Percentiles rank a stretch among this genome's conserved stretches.
These are phyloP conservation scores for Salisapilia sapeloensis DNA, from an alignment of 352 stramenopile species.

Conservation along the genomic window DNA sequence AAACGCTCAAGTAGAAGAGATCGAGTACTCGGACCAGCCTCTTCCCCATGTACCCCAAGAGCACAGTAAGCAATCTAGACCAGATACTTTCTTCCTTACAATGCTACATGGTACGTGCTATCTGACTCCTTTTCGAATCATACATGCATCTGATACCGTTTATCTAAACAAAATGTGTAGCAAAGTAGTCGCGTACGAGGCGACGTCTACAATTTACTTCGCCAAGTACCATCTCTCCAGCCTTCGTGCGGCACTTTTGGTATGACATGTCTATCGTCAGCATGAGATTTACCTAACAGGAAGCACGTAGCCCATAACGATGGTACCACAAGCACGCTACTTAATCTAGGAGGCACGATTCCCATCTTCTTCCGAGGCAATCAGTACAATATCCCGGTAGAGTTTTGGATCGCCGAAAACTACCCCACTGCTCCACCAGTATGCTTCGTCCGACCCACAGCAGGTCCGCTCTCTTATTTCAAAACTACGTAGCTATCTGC, in stretches of 20 bases:
- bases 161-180: too few species aligned
- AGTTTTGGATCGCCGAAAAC: constrained; percentile 77
- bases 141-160: too few species aligned
- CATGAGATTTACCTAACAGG: not conserved
- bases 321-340: constrained; percentile 65
- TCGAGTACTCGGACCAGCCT: too few species aligned
- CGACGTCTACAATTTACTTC: constrained; percentile 72
- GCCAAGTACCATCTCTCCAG: constrained; percentile 73
- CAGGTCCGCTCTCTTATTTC: constrained; percentile 11
- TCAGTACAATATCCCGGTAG: constrained; percentile 85
- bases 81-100: constrained; percentile 77
- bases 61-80: constrained; percentile 77
- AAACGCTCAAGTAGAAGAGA: too few species aligned
- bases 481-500: not conserved
- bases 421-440: constrained; percentile 70
- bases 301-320: constrained; percentile 54
- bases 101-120: constrained; percentile 45
- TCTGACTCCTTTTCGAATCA: not conserved
- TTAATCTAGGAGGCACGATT: constrained; percentile 80
- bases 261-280: constrained; percentile 4
- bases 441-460: constrained; percentile 74
- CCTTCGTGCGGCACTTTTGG: constrained; percentile 75
- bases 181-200: constrained; percentile 70
- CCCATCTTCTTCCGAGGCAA: constrained; percentile 80
- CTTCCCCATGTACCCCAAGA: constrained; percentile 53